phyloP scores from a whole-genome alignment of 192 early-diverging fungal genomes.

The Podila epicladia region DNA sequence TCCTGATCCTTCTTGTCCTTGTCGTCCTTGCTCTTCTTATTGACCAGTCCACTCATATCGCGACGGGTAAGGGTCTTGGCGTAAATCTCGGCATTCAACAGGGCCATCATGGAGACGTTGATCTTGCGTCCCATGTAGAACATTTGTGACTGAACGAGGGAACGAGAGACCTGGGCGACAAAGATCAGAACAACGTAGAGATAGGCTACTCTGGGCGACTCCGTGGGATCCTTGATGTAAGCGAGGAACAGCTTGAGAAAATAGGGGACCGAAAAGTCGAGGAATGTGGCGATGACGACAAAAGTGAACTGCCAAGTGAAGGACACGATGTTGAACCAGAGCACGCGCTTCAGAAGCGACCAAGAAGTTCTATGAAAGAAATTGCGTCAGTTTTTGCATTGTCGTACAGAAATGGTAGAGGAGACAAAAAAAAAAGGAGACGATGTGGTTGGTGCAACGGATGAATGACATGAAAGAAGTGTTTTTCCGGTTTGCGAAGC shows the following conservation, averaged over 20 bases:
- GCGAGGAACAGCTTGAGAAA: constrained; percentile 66
- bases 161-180: constrained; percentile 46
- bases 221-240: constrained; percentile 61
- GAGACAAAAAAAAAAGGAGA: not conserved
- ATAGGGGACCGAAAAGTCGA: constrained; percentile 60
- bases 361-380: constrained; percentile 2
- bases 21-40: constrained; percentile 29
- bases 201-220: constrained; percentile 52
- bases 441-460: not conserved
- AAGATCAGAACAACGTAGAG: constrained; percentile 52
- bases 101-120: constrained; percentile 59
- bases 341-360: constrained; percentile 37
- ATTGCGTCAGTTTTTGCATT: not conserved
- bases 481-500: no score
- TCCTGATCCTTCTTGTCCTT: constrained; percentile 30
- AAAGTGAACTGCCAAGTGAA: constrained; percentile 69
- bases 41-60: constrained; percentile 55
- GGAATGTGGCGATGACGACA: constrained; percentile 65
- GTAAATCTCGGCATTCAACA: constrained; percentile 70
- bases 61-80: constrained; percentile 66
- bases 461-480: no score
- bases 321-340: constrained; percentile 39
- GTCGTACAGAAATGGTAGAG: no score
- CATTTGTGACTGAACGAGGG: constrained; percentile 51
- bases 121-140: constrained; percentile 61